These are phyloP conservation scores for Sclerotinia glacialis DNA, from an alignment of 2,329 filamentous ascomycete species.

Conservation along the genomic window DNA sequence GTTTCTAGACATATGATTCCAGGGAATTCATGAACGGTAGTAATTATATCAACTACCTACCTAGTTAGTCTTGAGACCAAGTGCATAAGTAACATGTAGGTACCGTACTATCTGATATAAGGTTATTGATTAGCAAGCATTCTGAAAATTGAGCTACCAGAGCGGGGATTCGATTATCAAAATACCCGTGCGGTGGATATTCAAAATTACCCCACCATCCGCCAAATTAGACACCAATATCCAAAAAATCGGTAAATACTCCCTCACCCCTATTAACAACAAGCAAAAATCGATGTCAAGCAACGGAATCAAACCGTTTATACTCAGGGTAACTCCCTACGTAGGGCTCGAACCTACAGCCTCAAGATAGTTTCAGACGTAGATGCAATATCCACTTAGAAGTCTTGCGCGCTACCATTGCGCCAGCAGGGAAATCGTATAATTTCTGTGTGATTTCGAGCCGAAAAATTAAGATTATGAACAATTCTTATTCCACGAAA, in stretches of 20 bases:
- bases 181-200: background rate
- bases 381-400: background rate
- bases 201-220: background rate
- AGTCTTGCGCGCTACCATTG: constrained; percentile 23
- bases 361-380: background rate
- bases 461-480: rapidly evolving
- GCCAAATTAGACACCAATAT: background rate
- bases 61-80: no score
- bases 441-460: background rate
- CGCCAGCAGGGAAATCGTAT: constrained; percentile 16
- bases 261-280: background rate
- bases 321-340: constrained; percentile 14
- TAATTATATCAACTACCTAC: no score
- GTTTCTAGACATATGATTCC: no score
- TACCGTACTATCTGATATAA: no score
- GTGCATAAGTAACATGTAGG: no score
- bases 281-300: background rate
- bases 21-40: no score
- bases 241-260: background rate
- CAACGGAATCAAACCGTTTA: background rate
- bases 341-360: constrained; percentile 2
- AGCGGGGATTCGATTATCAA: background rate
- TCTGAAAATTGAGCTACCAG: no score
- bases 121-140: no score
- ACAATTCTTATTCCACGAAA: rapidly evolving